Evolutionary conservation across 1,284 basidiomycete species (phyloP).

Genomic region (Flammula alnicola): DNA sequence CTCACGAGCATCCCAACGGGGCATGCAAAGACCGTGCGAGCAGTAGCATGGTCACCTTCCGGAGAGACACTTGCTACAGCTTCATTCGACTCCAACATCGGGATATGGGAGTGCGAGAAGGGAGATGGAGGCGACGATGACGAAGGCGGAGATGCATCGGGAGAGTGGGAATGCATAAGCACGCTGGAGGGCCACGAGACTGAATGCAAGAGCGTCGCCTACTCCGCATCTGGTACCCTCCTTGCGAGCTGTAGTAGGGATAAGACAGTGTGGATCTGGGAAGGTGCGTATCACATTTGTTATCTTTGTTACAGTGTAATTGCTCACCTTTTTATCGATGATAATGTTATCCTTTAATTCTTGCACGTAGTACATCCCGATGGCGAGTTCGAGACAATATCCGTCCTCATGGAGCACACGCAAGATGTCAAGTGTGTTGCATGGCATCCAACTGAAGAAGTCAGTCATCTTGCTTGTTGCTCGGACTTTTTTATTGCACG

Average conservation of each 20-base stretch:
- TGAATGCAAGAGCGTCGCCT: slow-evolving; percentile 95
- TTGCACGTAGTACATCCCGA: slow-evolving; percentile 84
- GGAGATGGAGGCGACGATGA: slow-evolving; percentile 46
- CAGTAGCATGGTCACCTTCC: slow-evolving; percentile 89
- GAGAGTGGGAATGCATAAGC: slow-evolving; percentile 87
- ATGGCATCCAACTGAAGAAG: slow-evolving; percentile 97
- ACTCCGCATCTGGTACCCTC: slow-evolving; percentile 79
- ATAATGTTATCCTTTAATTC: slow-evolving; percentile 1
- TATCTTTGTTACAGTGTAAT: too few relatives aligned
- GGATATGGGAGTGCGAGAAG: slow-evolving; percentile 82
- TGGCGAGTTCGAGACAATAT: slow-evolving; percentile 94
- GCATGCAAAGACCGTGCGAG: slow-evolving; percentile 91
- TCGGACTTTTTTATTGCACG: too few relatives aligned
- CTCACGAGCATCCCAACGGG: slow-evolving; percentile 76
- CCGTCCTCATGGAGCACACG: slow-evolving; percentile 95
- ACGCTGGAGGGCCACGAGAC: slow-evolving; percentile 96
- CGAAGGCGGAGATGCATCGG: slow-evolving; percentile 37
- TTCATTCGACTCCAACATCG: slow-evolving; percentile 94
- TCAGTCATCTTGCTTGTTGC: too few relatives aligned
- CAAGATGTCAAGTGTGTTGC: slow-evolving; percentile 96
- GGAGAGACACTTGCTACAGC: slow-evolving; percentile 91
- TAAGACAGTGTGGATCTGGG: slow-evolving; percentile 99
- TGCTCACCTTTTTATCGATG: slow-evolving; percentile 2
- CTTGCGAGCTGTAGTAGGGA: slow-evolving; percentile 94
- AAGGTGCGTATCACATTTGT: slow-evolving; percentile 79